phyloP scores from a whole-genome alignment of 2,329 filamentous ascomycete species.

The Fusarium newnesense region DNA sequence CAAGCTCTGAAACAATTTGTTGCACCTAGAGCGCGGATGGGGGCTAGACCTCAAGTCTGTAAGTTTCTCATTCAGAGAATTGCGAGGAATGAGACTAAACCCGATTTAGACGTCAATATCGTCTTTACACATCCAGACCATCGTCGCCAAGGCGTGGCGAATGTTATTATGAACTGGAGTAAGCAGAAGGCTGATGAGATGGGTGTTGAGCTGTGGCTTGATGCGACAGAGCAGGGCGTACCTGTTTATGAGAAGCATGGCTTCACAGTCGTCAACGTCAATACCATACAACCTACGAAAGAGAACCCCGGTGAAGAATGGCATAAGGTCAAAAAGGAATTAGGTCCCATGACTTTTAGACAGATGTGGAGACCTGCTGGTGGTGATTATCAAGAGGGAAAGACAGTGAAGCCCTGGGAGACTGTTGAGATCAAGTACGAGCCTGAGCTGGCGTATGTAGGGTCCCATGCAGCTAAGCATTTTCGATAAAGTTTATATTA shows the following conservation, averaged over 20 bases:
- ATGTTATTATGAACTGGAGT: conserved; percentile 37
- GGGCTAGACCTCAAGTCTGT: conserved; percentile 36
- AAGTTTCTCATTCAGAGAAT: not conserved
- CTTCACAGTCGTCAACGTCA: conserved; percentile 30
- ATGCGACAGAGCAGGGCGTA: conserved; percentile 34
- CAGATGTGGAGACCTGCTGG: conserved; percentile 40
- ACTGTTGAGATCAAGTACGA: not conserved
- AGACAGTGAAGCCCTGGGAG: conserved; percentile 32
- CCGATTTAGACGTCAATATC: conserved; percentile 30
- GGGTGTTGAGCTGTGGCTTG: conserved; percentile 40
- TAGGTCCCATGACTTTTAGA: conserved; percentile 30
- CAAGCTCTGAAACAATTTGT: conserved; percentile 31
- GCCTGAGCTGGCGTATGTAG: not conserved
- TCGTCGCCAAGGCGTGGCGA: conserved; percentile 36
- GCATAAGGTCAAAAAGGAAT: conserved; percentile 21
- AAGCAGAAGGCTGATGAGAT: conserved; percentile 39
- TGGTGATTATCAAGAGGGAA: conserved; percentile 28
- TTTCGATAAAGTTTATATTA: not conserved
- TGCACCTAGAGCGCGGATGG: conserved; percentile 32
- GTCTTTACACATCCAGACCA: conserved; percentile 37
- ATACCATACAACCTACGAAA: conserved; percentile 16
- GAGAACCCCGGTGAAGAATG: conserved; percentile 21
- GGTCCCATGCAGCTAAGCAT: not conserved
- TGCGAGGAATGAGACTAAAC: not conserved
- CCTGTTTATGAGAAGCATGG: conserved; percentile 40